phyloP scores from a whole-genome alignment of 352 stramenopile species.

The Phytopythium oedochilum region DNA sequence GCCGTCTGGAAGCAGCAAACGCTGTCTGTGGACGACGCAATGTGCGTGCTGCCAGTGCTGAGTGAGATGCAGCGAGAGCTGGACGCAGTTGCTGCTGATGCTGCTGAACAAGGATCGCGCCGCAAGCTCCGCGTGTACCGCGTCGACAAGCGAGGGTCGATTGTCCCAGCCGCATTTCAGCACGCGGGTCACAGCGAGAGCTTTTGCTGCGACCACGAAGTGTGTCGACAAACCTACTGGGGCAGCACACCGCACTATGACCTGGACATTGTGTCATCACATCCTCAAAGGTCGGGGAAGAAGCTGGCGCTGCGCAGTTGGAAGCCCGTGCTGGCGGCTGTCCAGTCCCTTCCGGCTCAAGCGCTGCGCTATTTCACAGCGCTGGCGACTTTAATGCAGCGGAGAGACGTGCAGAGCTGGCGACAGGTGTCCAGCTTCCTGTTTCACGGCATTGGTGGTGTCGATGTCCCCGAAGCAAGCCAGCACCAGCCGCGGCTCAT shows the following conservation, averaged over 20 bases:
- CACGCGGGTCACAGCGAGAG: too few relatives aligned
- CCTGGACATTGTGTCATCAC: background rate
- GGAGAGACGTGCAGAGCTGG: background rate
- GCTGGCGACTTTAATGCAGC: background rate
- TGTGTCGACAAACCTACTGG: background rate
- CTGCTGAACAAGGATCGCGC: background rate
- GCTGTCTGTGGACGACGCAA: background rate
- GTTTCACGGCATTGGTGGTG: background rate
- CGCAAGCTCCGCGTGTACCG: slow-evolving; percentile 2
- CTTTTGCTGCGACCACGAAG: background rate
- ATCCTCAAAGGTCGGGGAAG: background rate
- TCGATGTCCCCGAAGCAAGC: background rate
- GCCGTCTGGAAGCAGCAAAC: background rate
- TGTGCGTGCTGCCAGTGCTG: slow-evolving; percentile 8
- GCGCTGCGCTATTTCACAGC: background rate
- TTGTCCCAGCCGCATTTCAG: background rate
- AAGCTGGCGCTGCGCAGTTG: background rate
- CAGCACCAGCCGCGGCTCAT: slow-evolving; percentile 31
- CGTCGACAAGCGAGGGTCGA: background rate
- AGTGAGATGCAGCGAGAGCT: background rate
- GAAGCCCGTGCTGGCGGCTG: background rate
- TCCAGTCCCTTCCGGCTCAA: background rate
- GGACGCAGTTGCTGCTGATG: background rate
- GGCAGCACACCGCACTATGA: background rate
- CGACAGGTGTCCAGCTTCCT: background rate